phyloP scores from a whole-genome alignment of 148 eudicot species.

The Pouteria glomerata region DNA sequence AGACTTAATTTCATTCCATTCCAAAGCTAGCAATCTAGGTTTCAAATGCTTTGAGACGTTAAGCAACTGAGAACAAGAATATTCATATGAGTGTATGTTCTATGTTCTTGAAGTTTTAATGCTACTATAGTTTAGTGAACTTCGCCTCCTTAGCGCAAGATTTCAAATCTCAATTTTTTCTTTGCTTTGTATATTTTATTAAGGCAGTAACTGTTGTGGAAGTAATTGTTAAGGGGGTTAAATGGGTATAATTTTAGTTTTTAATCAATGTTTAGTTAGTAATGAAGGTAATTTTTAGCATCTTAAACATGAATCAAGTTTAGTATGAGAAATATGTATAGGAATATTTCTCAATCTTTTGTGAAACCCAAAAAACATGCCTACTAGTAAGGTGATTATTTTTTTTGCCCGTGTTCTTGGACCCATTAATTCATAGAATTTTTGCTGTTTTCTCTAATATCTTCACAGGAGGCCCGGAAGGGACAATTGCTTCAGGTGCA shows the following conservation, averaged over 20 bases:
- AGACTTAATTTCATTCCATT: background rate
- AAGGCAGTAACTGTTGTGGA: too few relatives aligned
- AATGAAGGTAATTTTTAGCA: too few relatives aligned
- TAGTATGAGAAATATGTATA: too few relatives aligned
- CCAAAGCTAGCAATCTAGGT: background rate
- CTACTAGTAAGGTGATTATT: too few relatives aligned
- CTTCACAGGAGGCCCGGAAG: conserved; percentile 59
- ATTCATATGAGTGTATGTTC: background rate
- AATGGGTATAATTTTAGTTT: too few relatives aligned
- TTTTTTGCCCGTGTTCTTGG: too few relatives aligned
- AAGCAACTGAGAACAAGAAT: background rate
- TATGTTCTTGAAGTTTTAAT: background rate
- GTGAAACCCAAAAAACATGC: too few relatives aligned
- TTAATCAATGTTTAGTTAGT: too few relatives aligned
- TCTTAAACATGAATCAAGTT: too few relatives aligned
- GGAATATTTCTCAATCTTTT: too few relatives aligned
- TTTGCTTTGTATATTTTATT: background rate
- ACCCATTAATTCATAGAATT: too few relatives aligned
- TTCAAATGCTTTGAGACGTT: background rate
- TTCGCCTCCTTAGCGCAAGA: background rate
- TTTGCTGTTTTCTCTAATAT: background rate
- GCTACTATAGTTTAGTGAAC: background rate
- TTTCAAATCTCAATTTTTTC: background rate
- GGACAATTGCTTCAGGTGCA: conserved; percentile 68
- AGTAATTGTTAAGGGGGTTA: too few relatives aligned